Base-by-base conservation (phyloP, 129 eudicot species). In the Solidago caesia region DNA sequence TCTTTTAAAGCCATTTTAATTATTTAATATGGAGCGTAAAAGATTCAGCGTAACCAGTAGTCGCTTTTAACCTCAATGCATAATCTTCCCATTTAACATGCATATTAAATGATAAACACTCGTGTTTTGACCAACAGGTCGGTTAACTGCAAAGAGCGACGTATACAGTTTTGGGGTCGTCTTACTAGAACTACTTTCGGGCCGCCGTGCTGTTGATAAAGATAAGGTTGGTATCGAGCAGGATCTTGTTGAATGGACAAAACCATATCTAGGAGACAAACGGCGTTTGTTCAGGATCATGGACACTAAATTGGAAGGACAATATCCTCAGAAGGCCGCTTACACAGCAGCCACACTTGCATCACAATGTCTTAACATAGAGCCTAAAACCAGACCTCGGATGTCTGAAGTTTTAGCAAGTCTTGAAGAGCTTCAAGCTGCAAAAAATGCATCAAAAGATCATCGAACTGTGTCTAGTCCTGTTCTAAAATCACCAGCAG, bases 131-230 rank as follows among this genome's bases (percentile, higher is more conserved):
- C 70, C 4, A 80, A 72, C 89, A 89, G 96, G 98, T 46, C 87
- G 92, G 15, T 75, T 93, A 79, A 89, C 96, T 46, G 68, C 89
- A 74, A 93, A 85, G 75, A 90, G 98, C 26, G 98, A 93, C 44
- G 98, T 93, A 15, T 93, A 93, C 84, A 93, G 96, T 81, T 93
- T 87, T 51, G 98, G 98, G 68, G 98, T 93, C 7, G 98, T 93
- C 63, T 58, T 93, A 77, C 84, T 93, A 9, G 98, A 92, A 78
- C 79, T 92, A 56, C 76, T 92, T 4, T 81, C 96, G 3, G 98
- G 96, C 6, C 92, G 96, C n/a, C 91, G 89, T 52, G 98, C 98
- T 15, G 80, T 93, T 33, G 98, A 93, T 66, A 88, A 88, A 68
- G 75, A 82, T 42, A 93, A 77, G 68, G 70, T 68, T 11, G 90